Base-by-base conservation (phyloP, 2,329 filamentous ascomycete genomes). In the Cytospora piceicola region DNA sequence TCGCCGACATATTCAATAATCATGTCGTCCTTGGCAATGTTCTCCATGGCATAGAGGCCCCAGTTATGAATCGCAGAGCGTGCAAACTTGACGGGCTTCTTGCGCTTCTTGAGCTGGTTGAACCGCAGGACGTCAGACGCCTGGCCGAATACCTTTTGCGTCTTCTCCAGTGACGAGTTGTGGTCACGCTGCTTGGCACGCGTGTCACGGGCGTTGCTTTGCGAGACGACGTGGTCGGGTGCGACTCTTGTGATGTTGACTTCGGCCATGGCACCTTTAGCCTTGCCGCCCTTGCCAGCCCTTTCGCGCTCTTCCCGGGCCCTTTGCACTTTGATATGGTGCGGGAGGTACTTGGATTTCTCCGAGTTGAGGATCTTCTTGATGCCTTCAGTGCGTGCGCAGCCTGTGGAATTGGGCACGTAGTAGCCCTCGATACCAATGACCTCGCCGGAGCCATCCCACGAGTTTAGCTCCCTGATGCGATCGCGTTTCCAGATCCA, bases 1-100 rank as follows among this genome's bases (percentile, higher is more conserved):
- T 99, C 95, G 67, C 95, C 95, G 14, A 99, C 95, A 75, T 99
- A 99, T 80, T 99, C 95, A 74, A 99, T 99, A 76, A 99, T 99
- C 93, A 99, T 97, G 78, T 99, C 95, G 77, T 97, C 96, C 76
- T 94, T 93, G 67, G 91, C 87, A 69, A 99, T 99, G 75, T 96
- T 95, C 79, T 99, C 95, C 83, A 97, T 94, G 4, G 95, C 94
- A 75, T 99, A 99, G 32, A 99, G 81, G 32, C 95, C 95, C 95
- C 95, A 99, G 73, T 97, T 98, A 79, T 99, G 95, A 72, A 99
- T 99, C 55, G 95, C 95, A 61, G 95, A 99, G 54, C 95, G 88
- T 65, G 94, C 95, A 78, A 99, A 99, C 76, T 96, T 95, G 76
- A 99, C 95, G 1, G 94, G 94, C 83, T 99, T 99, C 88, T 98